Percentiles rank a stretch among this genome's conserved stretches.
Evolutionary conservation across 176 grass and related monocot genomes (phyloP).

Genomic region (Triticum timopheevii): DNA sequence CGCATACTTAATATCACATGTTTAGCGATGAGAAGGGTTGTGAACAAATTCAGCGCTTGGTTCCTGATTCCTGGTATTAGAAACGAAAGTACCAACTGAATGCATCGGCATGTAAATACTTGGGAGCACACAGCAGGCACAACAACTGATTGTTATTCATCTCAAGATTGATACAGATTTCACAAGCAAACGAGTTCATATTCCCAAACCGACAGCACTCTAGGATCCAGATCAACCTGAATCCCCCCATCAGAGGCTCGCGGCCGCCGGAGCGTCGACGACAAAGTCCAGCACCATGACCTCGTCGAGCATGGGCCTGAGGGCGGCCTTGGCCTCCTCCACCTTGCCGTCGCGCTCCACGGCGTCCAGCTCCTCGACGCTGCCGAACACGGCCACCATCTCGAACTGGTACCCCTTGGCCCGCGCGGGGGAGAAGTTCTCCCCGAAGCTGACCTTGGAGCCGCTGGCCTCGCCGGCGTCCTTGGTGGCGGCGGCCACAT

Average conservation of each 20-base stretch:
- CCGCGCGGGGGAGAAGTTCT: slow-evolving; percentile 77
- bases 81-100: not conserved
- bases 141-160: slow-evolving; percentile 23
- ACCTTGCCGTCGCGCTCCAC: slow-evolving; percentile 60
- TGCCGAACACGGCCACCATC: slow-evolving; percentile 66
- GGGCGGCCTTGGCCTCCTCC: slow-evolving; percentile 55
- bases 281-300: slow-evolving; percentile 75
- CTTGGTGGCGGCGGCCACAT: slow-evolving; percentile 31
- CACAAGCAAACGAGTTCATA: not conserved
- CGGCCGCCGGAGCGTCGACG: slow-evolving; percentile 27
- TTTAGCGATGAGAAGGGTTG: not conserved
- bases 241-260: slow-evolving; percentile 39
- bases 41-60: not conserved
- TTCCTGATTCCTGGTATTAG: too few species aligned
- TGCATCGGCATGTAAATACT: not conserved
- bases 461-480: slow-evolving; percentile 24
- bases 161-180: not conserved
- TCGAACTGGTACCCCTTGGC: slow-evolving; percentile 81
- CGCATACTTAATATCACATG: too few species aligned
- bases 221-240: not conserved
- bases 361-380: slow-evolving; percentile 62
- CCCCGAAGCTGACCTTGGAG: slow-evolving; percentile 79
- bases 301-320: slow-evolving; percentile 68
- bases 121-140: not conserved
- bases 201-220: not conserved